A percentile compares a stretch with the other conserved stretches of the same genome.
Conservation (phyloP, 495 filamentous ascomycete species). For the Penicillium alfredii region DNA sequence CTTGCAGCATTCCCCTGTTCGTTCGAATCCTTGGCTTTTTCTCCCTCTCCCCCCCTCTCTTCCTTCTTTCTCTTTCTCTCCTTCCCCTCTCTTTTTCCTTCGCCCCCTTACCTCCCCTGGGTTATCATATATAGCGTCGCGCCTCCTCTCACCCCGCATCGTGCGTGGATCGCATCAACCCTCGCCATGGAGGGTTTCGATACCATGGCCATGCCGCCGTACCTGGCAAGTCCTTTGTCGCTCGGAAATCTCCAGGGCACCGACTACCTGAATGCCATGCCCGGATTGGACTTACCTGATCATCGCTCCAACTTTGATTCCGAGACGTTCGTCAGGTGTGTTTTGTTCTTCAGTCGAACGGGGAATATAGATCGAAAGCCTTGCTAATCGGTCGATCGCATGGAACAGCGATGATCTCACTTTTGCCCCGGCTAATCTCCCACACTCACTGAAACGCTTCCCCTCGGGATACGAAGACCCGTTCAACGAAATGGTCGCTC, state of each 20-base stretch:
- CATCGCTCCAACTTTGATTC: constrained; percentile 53
- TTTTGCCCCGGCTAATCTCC: constrained; percentile 32
- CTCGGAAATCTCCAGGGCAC: constrained; percentile 45
- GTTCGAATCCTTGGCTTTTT: no score
- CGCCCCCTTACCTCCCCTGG: constrained; percentile 11
- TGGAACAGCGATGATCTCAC: constrained; percentile 36
- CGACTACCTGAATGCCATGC: constrained; percentile 49
- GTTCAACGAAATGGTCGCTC: constrained; percentile 48
- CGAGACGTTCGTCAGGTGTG: constrained; percentile 55
- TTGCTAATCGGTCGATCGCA: background rate
- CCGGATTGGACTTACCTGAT: constrained; percentile 50
- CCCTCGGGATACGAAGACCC: constrained; percentile 61
- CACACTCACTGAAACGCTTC: constrained; percentile 35
- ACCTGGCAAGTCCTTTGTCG: constrained; percentile 50
- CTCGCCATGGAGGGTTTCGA: constrained; percentile 59
- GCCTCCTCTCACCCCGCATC: constrained; percentile 1
- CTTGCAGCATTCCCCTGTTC: constrained; percentile 8
- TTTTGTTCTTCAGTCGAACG: constrained; percentile 1
- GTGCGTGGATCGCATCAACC: constrained; percentile 8
- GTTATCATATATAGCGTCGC: constrained; percentile 8
- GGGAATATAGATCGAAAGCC: background rate
- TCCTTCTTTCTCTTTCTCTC: constrained; percentile 9
- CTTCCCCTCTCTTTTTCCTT: constrained; percentile 10
- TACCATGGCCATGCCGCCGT: constrained; percentile 55
- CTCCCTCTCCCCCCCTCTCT: constrained; percentile 7